Conservation (phyloP, 441 rosid genomes). For the Erysimum cheiri region DNA sequence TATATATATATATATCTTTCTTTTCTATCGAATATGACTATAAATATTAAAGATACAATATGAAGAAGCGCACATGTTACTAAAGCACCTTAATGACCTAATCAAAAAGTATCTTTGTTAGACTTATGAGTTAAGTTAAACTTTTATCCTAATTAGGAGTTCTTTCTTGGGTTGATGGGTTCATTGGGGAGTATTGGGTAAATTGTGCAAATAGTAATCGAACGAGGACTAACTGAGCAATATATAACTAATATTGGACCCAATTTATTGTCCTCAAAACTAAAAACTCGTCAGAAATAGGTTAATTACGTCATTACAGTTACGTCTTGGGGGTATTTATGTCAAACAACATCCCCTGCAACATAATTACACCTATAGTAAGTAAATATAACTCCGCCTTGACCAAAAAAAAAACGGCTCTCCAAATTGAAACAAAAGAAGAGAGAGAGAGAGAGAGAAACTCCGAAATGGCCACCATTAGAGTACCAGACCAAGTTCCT, state of each 20-base stretch:
- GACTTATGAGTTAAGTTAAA: not conserved
- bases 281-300: conserved; percentile 20
- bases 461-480: conserved; percentile 62
- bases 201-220: conserved; percentile 8
- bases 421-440: conserved; percentile 1
- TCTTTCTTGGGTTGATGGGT: too few relatives aligned
- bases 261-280: not conserved
- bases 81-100: not conserved
- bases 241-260: not conserved
- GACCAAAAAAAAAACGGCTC: conserved; percentile 8
- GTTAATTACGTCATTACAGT: conserved; percentile 33
- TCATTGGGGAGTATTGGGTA: not conserved
- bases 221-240: not conserved
- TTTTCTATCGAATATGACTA: not conserved
- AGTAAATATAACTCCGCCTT: conserved; percentile 20
- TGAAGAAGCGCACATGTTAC: not conserved
- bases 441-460: conserved; percentile 15
- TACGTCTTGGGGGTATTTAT: conserved; percentile 22
- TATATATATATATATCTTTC: too few relatives aligned
- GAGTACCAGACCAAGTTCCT: conserved; percentile 69
- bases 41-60: not conserved
- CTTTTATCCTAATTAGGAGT: not conserved
- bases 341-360: not conserved
- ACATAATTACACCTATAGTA: conserved; percentile 19
- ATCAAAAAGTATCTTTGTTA: not conserved